Evolutionary conservation across 1,139 yeast species (phyloP).

Genomic region (Spathaspora sp.): DNA sequence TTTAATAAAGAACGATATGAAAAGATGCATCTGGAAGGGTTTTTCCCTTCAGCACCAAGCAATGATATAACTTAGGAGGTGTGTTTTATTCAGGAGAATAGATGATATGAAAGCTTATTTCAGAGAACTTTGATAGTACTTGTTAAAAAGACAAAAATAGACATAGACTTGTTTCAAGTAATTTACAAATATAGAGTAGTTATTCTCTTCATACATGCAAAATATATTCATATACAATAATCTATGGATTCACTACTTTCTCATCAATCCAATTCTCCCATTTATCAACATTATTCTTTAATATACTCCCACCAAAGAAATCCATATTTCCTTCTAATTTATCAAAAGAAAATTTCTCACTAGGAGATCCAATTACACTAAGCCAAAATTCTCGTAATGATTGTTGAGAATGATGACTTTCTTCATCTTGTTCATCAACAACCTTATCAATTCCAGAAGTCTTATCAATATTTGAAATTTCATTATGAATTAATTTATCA

Average conservation of each 20-base stretch:
- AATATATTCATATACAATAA: not conserved
- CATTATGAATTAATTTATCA: slow-evolving; percentile 50
- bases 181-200: too few species aligned
- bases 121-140: too few species aligned
- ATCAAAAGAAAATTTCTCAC: slow-evolving; percentile 52
- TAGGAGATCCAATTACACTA: slow-evolving; percentile 44
- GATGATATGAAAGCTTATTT: too few species aligned
- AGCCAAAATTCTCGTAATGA: slow-evolving; percentile 40
- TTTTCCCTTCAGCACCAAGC: slow-evolving; percentile 62
- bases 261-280: slow-evolving; percentile 85
- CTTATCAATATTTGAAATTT: slow-evolving; percentile 32
- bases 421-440: slow-evolving; percentile 25
- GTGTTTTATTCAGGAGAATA: too few species aligned
- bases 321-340: slow-evolving; percentile 74
- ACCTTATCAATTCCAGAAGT: slow-evolving; percentile 37
- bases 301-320: slow-evolving; percentile 69
- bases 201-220: too few species aligned
- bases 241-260: slow-evolving; percentile 53
- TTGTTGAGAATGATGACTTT: slow-evolving; percentile 13
- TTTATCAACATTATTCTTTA: slow-evolving; percentile 48
- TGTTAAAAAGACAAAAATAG: too few species aligned
- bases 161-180: too few species aligned
- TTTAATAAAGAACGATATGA: slow-evolving; percentile 38
- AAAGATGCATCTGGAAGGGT: slow-evolving; percentile 39
- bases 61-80: not conserved